Evolutionary conservation across 176 grass and related monocot genomes (phyloP).

Genomic region (Aechmea fasciata): DNA sequence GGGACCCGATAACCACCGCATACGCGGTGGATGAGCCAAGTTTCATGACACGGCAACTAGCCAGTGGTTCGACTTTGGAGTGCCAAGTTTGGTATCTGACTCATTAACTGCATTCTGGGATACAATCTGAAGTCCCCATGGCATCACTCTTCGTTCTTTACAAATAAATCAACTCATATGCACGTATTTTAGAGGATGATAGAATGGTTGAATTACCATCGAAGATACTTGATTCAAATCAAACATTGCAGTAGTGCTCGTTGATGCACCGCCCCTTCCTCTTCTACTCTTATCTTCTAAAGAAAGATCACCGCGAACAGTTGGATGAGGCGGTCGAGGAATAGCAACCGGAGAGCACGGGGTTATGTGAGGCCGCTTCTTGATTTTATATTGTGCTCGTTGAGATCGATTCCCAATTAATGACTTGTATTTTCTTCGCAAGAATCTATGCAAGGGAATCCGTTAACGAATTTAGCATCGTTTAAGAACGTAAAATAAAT

Average conservation of each 20-base stretch:
- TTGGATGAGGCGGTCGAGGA: not conserved
- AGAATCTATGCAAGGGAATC: slow-evolving; percentile 34
- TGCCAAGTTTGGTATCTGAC: no score
- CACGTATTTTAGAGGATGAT: not conserved
- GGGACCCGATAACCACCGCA: not conserved
- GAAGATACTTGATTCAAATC: slow-evolving; percentile 47
- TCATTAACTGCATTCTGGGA: not conserved
- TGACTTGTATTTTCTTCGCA: slow-evolving; percentile 35
- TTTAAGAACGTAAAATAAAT: not conserved
- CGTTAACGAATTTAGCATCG: not conserved
- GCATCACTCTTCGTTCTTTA: not conserved
- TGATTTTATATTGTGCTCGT: slow-evolving; percentile 25
- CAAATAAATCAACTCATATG: not conserved
- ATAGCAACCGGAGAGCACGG: slow-evolving; percentile 11
- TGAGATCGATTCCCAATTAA: slow-evolving; percentile 27
- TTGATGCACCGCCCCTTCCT: slow-evolving; percentile 24
- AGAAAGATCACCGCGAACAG: slow-evolving; percentile 11
- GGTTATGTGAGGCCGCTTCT: slow-evolving; percentile 12
- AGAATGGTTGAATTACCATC: slow-evolving; percentile 27
- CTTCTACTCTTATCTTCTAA: not conserved
- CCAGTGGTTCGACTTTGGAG: no score
- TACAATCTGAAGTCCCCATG: not conserved
- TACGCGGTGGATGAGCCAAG: no score
- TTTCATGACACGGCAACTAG: no score
- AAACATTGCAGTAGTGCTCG: slow-evolving; percentile 28